Percentiles rank a stretch among this genome's conserved stretches.
Conservation (phyloP, 805 yeast species). For the Candida anglica region DNA sequence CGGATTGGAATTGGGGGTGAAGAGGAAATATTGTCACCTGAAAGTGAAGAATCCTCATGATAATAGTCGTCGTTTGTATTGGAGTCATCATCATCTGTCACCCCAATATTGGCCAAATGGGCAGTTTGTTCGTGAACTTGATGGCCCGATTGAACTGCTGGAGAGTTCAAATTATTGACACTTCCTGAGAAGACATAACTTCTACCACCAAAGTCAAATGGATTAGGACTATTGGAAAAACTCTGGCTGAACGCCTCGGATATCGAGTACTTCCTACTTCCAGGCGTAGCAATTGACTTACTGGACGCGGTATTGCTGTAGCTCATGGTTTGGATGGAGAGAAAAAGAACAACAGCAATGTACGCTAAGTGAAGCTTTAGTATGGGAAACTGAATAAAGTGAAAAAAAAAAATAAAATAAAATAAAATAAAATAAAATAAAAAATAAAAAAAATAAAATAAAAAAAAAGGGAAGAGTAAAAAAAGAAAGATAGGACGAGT, state of each 20-base stretch:
- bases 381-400: too few relatives aligned
- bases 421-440: too few relatives aligned
- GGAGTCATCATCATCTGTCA: slow-evolving; percentile 28
- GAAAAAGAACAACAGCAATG: too few relatives aligned
- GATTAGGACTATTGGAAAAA: slow-evolving; percentile 14
- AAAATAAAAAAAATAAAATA: too few relatives aligned
- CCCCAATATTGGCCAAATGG: slow-evolving; percentile 53
- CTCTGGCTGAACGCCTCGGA: slow-evolving; percentile 15
- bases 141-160: slow-evolving; percentile 44
- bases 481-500: not conserved
- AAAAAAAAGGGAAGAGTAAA: not conserved
- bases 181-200: slow-evolving; percentile 32
- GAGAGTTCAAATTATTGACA: slow-evolving; percentile 23
- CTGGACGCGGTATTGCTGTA: slow-evolving; percentile 2
- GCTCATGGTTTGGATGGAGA: slow-evolving; percentile 2
- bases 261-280: slow-evolving; percentile 11
- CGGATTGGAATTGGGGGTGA: slow-evolving; percentile 19
- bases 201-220: slow-evolving; percentile 41
- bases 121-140: slow-evolving; percentile 57
- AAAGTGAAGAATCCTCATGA: not conserved
- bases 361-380: too few relatives aligned
- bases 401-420: too few relatives aligned
- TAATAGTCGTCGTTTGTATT: slow-evolving; percentile 7
- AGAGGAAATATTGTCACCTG: slow-evolving; percentile 1
- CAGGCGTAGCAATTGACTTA: slow-evolving; percentile 4